phyloP scores from a whole-genome alignment of 2,329 filamentous ascomycete genomes.

The Pseudogymnoascus destructans region DNA sequence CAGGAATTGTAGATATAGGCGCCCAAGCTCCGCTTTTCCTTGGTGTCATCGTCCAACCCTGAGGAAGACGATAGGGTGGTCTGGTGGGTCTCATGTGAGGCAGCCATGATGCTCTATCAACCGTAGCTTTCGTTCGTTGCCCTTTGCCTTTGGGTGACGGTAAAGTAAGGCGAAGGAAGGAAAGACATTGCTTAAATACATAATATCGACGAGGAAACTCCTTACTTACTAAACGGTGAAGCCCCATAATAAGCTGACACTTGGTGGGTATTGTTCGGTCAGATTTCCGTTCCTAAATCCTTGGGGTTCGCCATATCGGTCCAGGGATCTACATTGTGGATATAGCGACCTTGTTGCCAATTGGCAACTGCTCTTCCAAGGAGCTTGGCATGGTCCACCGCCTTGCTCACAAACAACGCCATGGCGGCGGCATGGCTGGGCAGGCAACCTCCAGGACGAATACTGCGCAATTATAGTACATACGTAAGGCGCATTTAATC shows the following conservation, averaged over 20 bases:
- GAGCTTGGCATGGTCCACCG: neutral
- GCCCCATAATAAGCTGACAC: slow-evolving; percentile 1
- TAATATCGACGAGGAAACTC: neutral
- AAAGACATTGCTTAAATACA: neutral
- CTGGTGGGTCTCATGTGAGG: neutral
- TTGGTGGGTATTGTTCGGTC: neutral
- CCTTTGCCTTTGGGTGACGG: neutral
- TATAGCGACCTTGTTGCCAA: neutral
- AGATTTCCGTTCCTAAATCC: neutral
- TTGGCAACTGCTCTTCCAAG: neutral
- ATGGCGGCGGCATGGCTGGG: neutral
- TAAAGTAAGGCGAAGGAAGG: neutral
- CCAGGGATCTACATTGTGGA: neutral
- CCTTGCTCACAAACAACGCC: neutral
- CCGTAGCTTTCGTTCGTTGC: neutral
- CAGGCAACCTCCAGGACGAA: neutral
- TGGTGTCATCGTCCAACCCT: neutral
- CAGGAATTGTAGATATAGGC: neutral
- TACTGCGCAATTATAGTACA: neutral
- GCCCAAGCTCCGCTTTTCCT: neutral
- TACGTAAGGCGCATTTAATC: neutral
- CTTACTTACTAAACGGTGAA: neutral
- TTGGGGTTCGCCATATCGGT: neutral
- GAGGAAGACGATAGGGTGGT: neutral
- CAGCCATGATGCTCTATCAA: neutral